A percentile compares a stretch with the other conserved stretches of the same genome.
phyloP scores from a whole-genome alignment of 306 rosid genomes.

The Begonia masoniana region DNA sequence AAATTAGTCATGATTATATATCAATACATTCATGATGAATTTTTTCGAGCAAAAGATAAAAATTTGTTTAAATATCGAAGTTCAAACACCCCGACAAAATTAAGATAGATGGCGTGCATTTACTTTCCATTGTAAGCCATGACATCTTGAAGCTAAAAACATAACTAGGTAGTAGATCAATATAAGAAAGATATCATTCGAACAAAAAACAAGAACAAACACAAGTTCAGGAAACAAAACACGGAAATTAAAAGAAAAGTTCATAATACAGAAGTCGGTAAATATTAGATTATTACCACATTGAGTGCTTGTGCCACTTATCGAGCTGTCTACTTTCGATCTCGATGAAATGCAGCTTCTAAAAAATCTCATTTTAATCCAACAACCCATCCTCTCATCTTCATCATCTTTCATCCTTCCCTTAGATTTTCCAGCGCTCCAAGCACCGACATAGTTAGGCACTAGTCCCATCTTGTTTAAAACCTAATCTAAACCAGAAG shows the following conservation, averaged over 20 bases:
- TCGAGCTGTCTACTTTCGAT: conserved; percentile 92
- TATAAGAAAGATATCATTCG: neutral
- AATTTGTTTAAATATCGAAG: neutral
- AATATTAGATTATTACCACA: conserved; percentile 38
- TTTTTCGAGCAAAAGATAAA: neutral
- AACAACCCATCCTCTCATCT: conserved; percentile 61
- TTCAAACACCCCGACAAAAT: neutral
- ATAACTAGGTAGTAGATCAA: neutral
- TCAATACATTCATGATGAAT: neutral
- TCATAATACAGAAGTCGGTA: no score
- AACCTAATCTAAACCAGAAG: neutral
- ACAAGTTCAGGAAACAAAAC: neutral
- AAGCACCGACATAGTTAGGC: conserved; percentile 63
- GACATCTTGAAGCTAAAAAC: no score
- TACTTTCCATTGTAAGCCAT: no score
- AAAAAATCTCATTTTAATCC: conserved; percentile 63
- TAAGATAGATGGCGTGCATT: neutral
- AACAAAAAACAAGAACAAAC: neutral
- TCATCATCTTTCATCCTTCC: conserved; percentile 23
- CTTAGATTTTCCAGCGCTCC: conserved; percentile 60
- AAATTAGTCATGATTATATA: conserved; percentile 3
- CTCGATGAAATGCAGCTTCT: conserved; percentile 96
- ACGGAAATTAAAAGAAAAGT: neutral
- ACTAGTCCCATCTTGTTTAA: conserved; percentile 50
- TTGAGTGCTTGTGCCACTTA: conserved; percentile 76